phyloP scores from a whole-genome alignment of 768 basidiomycete species.

The Boletus vermiculosoides region DNA sequence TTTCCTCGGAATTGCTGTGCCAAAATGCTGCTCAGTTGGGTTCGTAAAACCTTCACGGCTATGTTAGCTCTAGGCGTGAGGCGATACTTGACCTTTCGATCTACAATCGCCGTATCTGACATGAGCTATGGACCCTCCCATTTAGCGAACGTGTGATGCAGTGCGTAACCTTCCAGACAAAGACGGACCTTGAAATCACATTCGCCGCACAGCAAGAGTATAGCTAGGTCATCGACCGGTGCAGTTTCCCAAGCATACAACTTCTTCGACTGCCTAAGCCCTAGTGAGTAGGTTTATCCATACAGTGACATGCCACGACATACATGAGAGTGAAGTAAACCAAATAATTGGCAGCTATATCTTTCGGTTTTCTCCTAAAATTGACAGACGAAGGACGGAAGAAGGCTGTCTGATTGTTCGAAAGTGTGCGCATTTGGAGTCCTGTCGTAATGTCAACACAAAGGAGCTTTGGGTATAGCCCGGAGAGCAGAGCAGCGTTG shows the following conservation, averaged over 20 bases:
- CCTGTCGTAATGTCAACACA: conserved; percentile 57
- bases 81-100: conserved; percentile 80
- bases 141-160: conserved; percentile 5
- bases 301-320: conserved; percentile 16
- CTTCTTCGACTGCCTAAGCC: conserved; percentile 84
- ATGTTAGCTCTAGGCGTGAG: conserved; percentile 68
- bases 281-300: conserved; percentile 4
- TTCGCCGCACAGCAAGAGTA: conserved; percentile 87
- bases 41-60: conserved; percentile 78
- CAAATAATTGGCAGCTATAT: conserved; percentile 74
- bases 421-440: conserved; percentile 67
- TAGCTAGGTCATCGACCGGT: conserved; percentile 78
- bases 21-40: conserved; percentile 56
- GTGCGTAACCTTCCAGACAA: neutral
- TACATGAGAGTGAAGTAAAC: conserved; percentile 89
- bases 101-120: conserved; percentile 70
- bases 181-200: conserved; percentile 75
- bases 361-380: conserved; percentile 62
- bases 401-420: conserved; percentile 72
- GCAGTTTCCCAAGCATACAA: conserved; percentile 93
- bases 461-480: conserved; percentile 89
- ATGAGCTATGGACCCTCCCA: conserved; percentile 48
- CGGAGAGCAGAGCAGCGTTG: conserved; percentile 80
- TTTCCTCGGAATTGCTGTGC: conserved; percentile 67
- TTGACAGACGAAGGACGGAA: conserved; percentile 96